Base-by-base conservation (phyloP, 768 basidiomycete species). In the Russula sp. region DNA sequence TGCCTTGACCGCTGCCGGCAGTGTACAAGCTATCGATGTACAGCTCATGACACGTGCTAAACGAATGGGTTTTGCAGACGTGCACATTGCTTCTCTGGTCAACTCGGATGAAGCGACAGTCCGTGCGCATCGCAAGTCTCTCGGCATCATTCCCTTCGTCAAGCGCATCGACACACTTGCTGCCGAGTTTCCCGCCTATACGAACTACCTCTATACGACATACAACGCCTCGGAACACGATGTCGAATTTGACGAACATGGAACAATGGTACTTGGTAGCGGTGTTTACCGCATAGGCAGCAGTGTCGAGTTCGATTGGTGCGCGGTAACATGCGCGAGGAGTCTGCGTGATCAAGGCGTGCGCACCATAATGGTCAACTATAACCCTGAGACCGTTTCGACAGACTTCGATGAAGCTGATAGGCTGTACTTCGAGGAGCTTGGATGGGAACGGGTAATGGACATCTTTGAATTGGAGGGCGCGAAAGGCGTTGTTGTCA, bases 341-440 rank as follows among this genome's bases (percentile, higher is more conserved):
- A 89, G 89, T 73, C 84, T 99, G 59, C 83, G 94, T 70, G 85
- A 89, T 67, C 91, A 94, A 84, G 94, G 95, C 73, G 88, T 90
- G 72, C 86, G 86, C 76, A 98, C 97, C 49, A 87, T 99, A 78
- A 98, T 98, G 96, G 83, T 99, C 82, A 99, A 99, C 80, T 99
- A 99, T 77, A 99, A 98, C 76, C 96, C 96, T 9, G 97, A 99
- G 77, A 99, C 97, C 4, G 97, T 98, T 47, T 98, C 95, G 7
- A 99, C 97, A 61, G 97, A 98, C 75, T 99, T 95, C 74, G 97
- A 99, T 71, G 97, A 99, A 77, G 97, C 97, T n/a, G 97, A 98
- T 71, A 80, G 97, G 62, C 78, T 99, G 52, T 99, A 99, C 80
- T 99, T 99, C 73, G 97, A 99, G 74, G 96, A 98, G 73, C 84